Percentiles rank a stretch among this genome's conserved stretches.
Conservation (phyloP, 495 filamentous ascomycete species). For the Rusavskia elegans region DNA sequence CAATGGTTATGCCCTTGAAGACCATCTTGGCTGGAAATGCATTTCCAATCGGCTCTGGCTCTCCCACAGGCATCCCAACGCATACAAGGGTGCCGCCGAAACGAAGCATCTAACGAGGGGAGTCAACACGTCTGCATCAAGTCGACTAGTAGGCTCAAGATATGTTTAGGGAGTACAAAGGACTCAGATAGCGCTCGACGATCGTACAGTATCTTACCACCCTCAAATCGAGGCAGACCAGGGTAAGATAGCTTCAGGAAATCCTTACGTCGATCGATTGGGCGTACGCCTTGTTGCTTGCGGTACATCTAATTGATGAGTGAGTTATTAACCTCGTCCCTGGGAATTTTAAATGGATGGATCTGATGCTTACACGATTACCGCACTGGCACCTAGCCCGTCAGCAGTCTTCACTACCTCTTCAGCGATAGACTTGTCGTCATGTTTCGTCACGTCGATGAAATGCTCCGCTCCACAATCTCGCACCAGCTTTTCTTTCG, state of each 20-base stretch:
- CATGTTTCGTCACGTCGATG: constrained; percentile 42
- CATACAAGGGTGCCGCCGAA: constrained; percentile 43
- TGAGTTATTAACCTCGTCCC: not conserved
- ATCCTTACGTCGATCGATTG: constrained; percentile 25
- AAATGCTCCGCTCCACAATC: constrained; percentile 52
- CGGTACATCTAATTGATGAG: constrained; percentile 24
- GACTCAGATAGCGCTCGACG: too few species aligned
- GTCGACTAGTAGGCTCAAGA: too few species aligned
- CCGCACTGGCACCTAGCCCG: constrained; percentile 48
- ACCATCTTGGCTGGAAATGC: constrained; percentile 37
- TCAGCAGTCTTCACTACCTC: constrained; percentile 43
- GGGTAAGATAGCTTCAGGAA: too few species aligned
- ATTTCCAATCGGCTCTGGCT: constrained; percentile 37
- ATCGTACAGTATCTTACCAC: too few species aligned
- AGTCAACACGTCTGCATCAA: too few species aligned
- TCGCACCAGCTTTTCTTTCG: constrained; percentile 42
- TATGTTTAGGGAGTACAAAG: too few species aligned
- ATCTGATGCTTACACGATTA: constrained; percentile 25
- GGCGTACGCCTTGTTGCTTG: constrained; percentile 50
- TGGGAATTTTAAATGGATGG: too few species aligned
- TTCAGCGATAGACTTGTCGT: constrained; percentile 30
- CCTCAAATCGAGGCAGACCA: too few species aligned
- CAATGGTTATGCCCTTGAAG: constrained; percentile 35
- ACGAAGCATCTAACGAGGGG: constrained; percentile 25
- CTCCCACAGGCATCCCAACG: constrained; percentile 52